Conservation (phyloP, 1,284 basidiomycete species). For the Ceratobasidium sp. region DNA sequence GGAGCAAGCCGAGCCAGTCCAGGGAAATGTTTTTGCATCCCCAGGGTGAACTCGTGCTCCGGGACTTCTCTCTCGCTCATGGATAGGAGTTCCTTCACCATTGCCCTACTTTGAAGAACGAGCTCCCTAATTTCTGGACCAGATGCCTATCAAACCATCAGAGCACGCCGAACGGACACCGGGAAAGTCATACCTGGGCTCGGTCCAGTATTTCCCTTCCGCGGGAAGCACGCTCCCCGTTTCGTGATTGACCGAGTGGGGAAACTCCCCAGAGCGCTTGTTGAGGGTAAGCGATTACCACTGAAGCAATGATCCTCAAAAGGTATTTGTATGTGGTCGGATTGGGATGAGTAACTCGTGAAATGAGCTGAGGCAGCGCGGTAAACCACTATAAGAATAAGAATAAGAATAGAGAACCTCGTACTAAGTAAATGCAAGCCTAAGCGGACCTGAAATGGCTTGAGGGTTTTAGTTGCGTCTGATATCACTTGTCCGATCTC, state of each 20-base stretch:
- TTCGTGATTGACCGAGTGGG: constrained; percentile 87
- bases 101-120: constrained; percentile 60
- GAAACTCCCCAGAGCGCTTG: constrained; percentile 95
- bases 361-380: constrained; percentile 96
- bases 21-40: constrained; percentile 71
- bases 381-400: constrained; percentile 83
- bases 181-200: constrained; percentile 61
- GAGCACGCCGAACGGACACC: neutral
- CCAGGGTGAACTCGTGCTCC: constrained; percentile 58
- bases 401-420: neutral
- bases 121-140: constrained; percentile 56
- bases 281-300: constrained; percentile 84
- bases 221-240: constrained; percentile 64
- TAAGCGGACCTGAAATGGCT: constrained; percentile 74
- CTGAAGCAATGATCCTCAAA: constrained; percentile 71
- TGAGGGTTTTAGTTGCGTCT: constrained; percentile 64
- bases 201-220: constrained; percentile 70
- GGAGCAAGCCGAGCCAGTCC: constrained; percentile 63
- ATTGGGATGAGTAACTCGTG: constrained; percentile 86
- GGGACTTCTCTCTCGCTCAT: constrained; percentile 67
- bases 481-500: constrained; percentile 52
- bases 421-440: constrained; percentile 2
- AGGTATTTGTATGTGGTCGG: constrained; percentile 71
- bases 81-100: constrained; percentile 72
- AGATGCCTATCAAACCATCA: constrained; percentile 50